phyloP scores from a whole-genome alignment of 208 protist genomes.

The Trichomonas tenax region DNA sequence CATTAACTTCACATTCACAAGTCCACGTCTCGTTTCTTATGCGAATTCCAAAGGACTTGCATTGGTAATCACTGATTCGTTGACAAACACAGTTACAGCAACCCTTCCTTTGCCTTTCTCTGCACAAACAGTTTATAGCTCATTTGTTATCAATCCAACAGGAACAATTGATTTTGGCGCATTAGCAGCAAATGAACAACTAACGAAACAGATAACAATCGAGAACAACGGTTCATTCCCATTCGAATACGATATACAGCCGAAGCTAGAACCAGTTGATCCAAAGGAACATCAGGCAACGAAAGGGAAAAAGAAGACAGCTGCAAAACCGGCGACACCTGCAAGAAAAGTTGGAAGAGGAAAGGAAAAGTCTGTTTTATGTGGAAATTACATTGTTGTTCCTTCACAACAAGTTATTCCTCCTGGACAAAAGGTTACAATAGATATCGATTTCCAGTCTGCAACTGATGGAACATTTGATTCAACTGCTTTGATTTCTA shows the following conservation, averaged over 20 bases:
- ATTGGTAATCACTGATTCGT: background rate
- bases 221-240: background rate
- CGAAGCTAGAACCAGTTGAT: background rate
- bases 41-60: background rate
- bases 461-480: background rate
- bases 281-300: background rate
- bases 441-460: background rate
- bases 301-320: background rate
- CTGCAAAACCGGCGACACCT: background rate
- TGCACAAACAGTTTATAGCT: background rate
- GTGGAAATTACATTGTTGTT: background rate
- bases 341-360: background rate
- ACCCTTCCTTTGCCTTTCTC: background rate
- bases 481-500: background rate
- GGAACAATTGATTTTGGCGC: background rate
- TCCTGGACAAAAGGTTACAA: background rate
- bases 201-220: background rate
- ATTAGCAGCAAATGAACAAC: background rate
- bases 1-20: background rate
- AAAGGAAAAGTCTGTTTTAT: background rate
- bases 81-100: background rate
- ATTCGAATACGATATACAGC: constrained; percentile 21
- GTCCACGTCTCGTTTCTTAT: background rate
- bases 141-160: background rate
- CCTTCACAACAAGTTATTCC: background rate